phyloP scores from a whole-genome alignment of 441 rosid species.

The Geranium incanum region DNA sequence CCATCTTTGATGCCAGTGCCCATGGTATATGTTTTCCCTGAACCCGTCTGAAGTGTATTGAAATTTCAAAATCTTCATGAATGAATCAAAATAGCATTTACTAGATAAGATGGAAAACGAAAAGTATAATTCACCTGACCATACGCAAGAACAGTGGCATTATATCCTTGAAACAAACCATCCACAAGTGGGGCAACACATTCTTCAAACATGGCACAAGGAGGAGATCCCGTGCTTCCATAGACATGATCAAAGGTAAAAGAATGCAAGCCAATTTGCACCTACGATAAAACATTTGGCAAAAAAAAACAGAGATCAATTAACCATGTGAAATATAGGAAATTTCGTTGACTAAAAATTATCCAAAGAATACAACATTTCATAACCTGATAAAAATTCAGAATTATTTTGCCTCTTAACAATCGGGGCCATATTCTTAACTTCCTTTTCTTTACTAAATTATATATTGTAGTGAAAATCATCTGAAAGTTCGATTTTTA shows the following conservation, averaged over 20 bases:
- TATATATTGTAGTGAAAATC: background rate
- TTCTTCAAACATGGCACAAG: slow-evolving; percentile 41
- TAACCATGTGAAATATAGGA: background rate
- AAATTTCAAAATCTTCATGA: background rate
- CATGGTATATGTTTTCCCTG: slow-evolving; percentile 49
- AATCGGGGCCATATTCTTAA: background rate
- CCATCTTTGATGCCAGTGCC: slow-evolving; percentile 90
- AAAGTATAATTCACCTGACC: slow-evolving; percentile 41
- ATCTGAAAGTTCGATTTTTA: background rate
- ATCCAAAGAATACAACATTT: background rate
- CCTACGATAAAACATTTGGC: slow-evolving; percentile 25
- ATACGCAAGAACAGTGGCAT: slow-evolving; percentile 59
- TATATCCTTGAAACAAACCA: slow-evolving; percentile 51
- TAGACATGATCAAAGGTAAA: slow-evolving; percentile 50
- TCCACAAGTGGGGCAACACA: slow-evolving; percentile 53
- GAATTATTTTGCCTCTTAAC: background rate
- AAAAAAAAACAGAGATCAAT: background rate
- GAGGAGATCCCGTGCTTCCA: slow-evolving; percentile 38
- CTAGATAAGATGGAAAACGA: background rate
- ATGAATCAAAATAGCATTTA: background rate
- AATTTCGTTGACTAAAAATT: background rate
- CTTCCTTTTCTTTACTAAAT: background rate
- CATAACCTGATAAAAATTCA: background rate
- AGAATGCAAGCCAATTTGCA: slow-evolving; percentile 51
- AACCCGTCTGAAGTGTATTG: slow-evolving; percentile 44